Conservation (phyloP, 257 asterid species). For the Haberlea rhodopensis region DNA sequence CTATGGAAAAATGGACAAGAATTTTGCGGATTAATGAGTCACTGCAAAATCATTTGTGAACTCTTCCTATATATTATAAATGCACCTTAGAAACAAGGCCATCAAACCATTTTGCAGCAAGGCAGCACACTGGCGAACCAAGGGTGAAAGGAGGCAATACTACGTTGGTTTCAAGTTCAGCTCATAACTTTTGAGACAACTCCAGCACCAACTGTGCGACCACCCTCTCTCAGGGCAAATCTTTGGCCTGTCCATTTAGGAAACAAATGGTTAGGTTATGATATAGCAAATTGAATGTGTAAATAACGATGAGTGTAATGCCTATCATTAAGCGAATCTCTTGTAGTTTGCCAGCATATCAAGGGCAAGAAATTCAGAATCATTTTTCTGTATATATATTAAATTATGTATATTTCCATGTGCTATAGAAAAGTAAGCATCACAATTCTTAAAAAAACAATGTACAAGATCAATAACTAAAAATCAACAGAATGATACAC, state of each 20-base stretch:
- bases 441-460: not conserved
- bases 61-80: conserved; percentile 22
- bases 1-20: conserved; percentile 20
- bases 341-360: not conserved
- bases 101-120: conserved; percentile 18
- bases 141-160: not conserved
- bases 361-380: not conserved
- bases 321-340: not conserved
- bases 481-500: not conserved
- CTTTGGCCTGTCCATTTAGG: conserved; percentile 72
- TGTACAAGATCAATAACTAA: too few relatives aligned
- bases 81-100: conserved; percentile 24
- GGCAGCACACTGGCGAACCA: conserved; percentile 19
- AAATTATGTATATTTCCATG: too few relatives aligned
- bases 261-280: not conserved
- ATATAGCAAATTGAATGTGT: not conserved
- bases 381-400: too few relatives aligned
- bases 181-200: conserved; percentile 84
- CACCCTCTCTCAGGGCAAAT: conserved; percentile 98
- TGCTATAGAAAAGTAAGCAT: too few relatives aligned
- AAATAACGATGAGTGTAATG: not conserved
- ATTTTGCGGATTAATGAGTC: conserved; percentile 33
- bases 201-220: conserved; percentile 98
- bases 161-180: conserved; percentile 28
- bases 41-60: conserved; percentile 24